phyloP scores from a whole-genome alignment of 306 rosid species.

The Castanea sativa region DNA sequence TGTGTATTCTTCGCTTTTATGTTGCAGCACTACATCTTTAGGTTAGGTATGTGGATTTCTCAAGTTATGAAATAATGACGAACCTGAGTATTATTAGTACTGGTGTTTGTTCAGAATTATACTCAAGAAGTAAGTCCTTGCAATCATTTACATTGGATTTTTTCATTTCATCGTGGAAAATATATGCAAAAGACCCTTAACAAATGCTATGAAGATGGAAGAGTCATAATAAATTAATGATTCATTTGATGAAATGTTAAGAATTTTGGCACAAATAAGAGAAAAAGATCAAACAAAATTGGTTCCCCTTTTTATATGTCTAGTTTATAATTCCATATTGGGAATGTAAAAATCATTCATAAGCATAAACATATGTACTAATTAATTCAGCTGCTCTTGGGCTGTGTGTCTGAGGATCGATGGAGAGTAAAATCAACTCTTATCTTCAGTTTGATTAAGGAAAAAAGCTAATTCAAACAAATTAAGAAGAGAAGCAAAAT shows the following conservation, averaged over 20 bases:
- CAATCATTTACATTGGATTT: not conserved
- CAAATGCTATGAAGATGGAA: not conserved
- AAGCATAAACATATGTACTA: not conserved
- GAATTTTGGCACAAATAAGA: not conserved
- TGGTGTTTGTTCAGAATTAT: slow-evolving; percentile 82
- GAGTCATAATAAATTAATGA: not conserved
- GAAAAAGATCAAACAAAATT: not conserved
- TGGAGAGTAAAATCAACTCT: not conserved
- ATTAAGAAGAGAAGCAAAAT: not conserved
- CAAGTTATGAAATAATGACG: slow-evolving; percentile 91
- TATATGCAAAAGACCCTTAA: not conserved
- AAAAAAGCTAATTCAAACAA: not conserved
- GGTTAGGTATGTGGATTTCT: slow-evolving; percentile 92
- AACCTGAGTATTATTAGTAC: slow-evolving; percentile 88
- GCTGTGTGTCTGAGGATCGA: not conserved
- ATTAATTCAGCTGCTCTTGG: not conserved
- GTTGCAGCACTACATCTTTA: slow-evolving; percentile 90
- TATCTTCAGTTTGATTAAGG: not conserved
- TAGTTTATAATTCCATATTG: not conserved
- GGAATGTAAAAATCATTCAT: not conserved
- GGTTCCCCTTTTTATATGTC: not conserved
- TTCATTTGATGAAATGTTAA: not conserved
- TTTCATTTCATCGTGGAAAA: not conserved
- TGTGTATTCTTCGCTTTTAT: slow-evolving; percentile 25
- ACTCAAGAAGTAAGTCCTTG: slow-evolving; percentile 64